Evolutionary conservation across 805 yeast species (phyloP).

Genomic region (Metschnikowia corniflorae): DNA sequence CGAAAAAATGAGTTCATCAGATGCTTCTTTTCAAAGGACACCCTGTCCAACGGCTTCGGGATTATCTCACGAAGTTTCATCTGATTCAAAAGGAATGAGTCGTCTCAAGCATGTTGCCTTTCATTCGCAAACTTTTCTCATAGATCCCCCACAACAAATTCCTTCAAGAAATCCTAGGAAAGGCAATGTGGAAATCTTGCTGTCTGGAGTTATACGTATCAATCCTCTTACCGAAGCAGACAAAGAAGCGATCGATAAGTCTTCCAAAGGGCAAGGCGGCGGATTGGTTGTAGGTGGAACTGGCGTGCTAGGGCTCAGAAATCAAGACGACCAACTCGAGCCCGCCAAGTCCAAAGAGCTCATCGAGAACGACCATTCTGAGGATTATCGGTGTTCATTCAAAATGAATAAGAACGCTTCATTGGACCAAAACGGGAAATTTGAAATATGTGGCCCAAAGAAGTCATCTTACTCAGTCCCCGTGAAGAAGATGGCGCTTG

Average conservation of each 20-base stretch:
- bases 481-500: slow-evolving; percentile 50
- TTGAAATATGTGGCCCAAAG: slow-evolving; percentile 8
- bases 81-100: slow-evolving; percentile 29
- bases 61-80: slow-evolving; percentile 10
- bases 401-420: slow-evolving; percentile 14
- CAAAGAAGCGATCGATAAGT: slow-evolving; percentile 38
- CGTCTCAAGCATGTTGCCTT: slow-evolving; percentile 43
- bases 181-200: slow-evolving; percentile 64
- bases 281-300: slow-evolving; percentile 81
- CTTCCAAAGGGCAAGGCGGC: slow-evolving; percentile 45
- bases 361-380: too few species aligned
- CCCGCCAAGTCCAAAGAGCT: not conserved
- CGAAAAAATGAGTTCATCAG: not conserved
- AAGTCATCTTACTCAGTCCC: slow-evolving; percentile 28
- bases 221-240: slow-evolving; percentile 56
- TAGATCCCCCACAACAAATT: slow-evolving; percentile 77
- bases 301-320: slow-evolving; percentile 53
- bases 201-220: slow-evolving; percentile 52
- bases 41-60: slow-evolving; percentile 1
- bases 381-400: too few species aligned
- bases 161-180: slow-evolving; percentile 80
- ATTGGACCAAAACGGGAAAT: slow-evolving; percentile 1
- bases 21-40: slow-evolving; percentile 1
- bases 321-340: slow-evolving; percentile 6
- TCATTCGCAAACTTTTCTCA: slow-evolving; percentile 39